Evolutionary conservation across 2,329 filamentous ascomycete species (phyloP).

Genomic region (Epichloe festucae): DNA sequence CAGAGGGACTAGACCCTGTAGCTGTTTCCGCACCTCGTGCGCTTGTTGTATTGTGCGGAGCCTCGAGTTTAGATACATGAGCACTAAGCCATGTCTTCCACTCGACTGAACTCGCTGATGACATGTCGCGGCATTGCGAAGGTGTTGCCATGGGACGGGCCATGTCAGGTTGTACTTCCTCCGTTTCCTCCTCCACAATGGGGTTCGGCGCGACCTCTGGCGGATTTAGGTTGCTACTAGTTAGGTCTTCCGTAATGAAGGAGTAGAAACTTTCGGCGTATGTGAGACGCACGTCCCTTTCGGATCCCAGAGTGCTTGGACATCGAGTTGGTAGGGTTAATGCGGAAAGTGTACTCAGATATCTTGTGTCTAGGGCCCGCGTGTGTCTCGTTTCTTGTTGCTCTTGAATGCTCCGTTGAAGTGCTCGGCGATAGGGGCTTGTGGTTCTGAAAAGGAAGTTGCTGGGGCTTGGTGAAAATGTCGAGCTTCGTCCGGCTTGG

Average conservation of each 20-base stretch:
- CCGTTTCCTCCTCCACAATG: neutral
- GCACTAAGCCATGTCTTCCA: constrained; percentile 44
- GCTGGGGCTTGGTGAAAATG: constrained; percentile 38
- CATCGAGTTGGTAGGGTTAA: constrained; percentile 26
- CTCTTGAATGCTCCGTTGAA: constrained; percentile 33
- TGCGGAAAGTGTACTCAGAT: constrained; percentile 27
- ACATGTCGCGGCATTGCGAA: constrained; percentile 23
- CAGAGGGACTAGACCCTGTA: constrained; percentile 2
- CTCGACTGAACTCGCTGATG: constrained; percentile 34
- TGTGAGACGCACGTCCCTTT: constrained; percentile 22
- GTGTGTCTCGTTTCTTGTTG: constrained; percentile 15
- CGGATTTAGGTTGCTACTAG: neutral
- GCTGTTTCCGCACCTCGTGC: neutral
- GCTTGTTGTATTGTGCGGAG: constrained; percentile 6
- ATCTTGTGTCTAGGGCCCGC: constrained; percentile 20
- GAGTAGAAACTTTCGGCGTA: constrained; percentile 41
- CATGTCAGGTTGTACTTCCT: neutral
- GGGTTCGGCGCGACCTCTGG: neutral
- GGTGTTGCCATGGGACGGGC: neutral
- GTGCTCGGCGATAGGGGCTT: constrained; percentile 41
- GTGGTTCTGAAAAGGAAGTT: constrained; percentile 39
- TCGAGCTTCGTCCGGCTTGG: constrained; percentile 30
- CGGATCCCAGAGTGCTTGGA: constrained; percentile 26
- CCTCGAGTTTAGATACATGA: constrained; percentile 35
- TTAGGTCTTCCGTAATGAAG: constrained; percentile 13